Percentiles rank a stretch among this genome's conserved stretches.
phyloP scores from a whole-genome alignment of 495 filamentous ascomycete species.

The Aspergillus haitiensis region DNA sequence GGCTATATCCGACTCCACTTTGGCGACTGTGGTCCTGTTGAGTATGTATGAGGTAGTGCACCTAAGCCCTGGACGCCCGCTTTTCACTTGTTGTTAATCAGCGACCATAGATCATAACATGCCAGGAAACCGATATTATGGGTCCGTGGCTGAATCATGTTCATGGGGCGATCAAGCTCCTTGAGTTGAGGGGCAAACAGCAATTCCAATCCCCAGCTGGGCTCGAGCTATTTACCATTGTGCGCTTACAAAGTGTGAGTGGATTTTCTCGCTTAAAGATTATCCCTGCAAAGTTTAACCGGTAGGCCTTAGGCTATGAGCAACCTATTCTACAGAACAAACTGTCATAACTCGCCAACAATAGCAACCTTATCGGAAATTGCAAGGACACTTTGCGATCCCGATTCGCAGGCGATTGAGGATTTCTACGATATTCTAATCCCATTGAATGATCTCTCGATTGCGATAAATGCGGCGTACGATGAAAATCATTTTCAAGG shows the following conservation, averaged over 20 bases:
- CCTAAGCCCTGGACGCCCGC: not conserved
- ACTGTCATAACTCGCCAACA: conserved; percentile 8
- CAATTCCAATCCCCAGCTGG: conserved; percentile 14
- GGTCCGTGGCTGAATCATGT: conserved; percentile 21
- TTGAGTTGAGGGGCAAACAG: conserved; percentile 22
- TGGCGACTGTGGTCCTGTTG: conserved; percentile 26
- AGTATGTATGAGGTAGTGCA: conserved; percentile 27
- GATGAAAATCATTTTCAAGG: not conserved
- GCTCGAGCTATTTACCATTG: conserved; percentile 17
- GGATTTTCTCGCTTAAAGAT: not conserved
- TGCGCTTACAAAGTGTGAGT: conserved; percentile 19
- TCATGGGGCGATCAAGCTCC: conserved; percentile 19
- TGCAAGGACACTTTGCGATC: conserved; percentile 2
- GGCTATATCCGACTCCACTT: conserved; percentile 23
- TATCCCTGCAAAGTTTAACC: not conserved
- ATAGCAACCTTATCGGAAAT: conserved; percentile 17
- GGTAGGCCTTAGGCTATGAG: conserved; percentile 16
- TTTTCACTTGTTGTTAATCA: conserved; percentile 2
- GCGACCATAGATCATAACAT: conserved; percentile 16
- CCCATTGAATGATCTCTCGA: conserved; percentile 14
- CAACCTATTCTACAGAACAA: conserved; percentile 14
- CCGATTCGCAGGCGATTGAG: conserved; percentile 11
- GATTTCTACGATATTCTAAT: conserved; percentile 14
- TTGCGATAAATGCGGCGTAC: conserved; percentile 10
- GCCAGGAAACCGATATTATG: conserved; percentile 8